Percentiles rank a stretch among this genome's conserved stretches.
Evolutionary conservation across 192 early-diverging fungal genomes (phyloP).

Genomic region (Linnemannia exigua): DNA sequence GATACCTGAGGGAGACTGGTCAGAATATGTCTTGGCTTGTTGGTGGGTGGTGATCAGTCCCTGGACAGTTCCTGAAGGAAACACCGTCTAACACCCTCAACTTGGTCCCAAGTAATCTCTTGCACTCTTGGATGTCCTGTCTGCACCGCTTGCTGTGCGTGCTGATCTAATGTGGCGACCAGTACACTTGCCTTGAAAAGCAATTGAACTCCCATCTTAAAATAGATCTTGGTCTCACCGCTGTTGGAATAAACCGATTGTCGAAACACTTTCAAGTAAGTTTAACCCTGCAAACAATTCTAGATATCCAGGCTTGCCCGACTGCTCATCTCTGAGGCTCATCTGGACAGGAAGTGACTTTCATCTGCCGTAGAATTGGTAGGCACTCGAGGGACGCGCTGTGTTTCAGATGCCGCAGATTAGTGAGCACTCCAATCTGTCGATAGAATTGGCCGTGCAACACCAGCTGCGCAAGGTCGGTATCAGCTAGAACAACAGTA

Average conservation of each 20-base stretch:
- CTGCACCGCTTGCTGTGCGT: conserved; percentile 35
- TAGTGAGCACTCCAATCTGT: not conserved
- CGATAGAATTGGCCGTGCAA: not conserved
- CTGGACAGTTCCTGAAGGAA: conserved; percentile 23
- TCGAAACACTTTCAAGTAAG: too few species aligned
- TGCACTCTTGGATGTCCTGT: conserved; percentile 36
- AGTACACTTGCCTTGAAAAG: conserved; percentile 38
- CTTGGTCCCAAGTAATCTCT: conserved; percentile 28
- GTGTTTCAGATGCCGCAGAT: too few species aligned
- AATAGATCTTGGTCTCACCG: too few species aligned
- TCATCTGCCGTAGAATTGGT: too few species aligned
- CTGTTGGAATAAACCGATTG: too few species aligned
- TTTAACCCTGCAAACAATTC: too few species aligned
- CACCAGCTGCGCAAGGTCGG: not conserved
- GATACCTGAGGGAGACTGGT: conserved; percentile 42
- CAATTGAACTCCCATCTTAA: too few species aligned
- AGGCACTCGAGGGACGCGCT: too few species aligned
- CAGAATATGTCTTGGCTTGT: conserved; percentile 31
- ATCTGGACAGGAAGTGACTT: too few species aligned
- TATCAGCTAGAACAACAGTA: not conserved
- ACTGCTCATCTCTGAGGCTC: too few species aligned
- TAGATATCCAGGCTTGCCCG: too few species aligned
- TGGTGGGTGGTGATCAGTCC: conserved; percentile 23
- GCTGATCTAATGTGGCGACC: conserved; percentile 35
- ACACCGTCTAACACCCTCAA: conserved; percentile 27